These are phyloP conservation scores for Phytophthora sojae DNA, from an alignment of 352 stramenopile genomes.

Conservation along the genomic window DNA sequence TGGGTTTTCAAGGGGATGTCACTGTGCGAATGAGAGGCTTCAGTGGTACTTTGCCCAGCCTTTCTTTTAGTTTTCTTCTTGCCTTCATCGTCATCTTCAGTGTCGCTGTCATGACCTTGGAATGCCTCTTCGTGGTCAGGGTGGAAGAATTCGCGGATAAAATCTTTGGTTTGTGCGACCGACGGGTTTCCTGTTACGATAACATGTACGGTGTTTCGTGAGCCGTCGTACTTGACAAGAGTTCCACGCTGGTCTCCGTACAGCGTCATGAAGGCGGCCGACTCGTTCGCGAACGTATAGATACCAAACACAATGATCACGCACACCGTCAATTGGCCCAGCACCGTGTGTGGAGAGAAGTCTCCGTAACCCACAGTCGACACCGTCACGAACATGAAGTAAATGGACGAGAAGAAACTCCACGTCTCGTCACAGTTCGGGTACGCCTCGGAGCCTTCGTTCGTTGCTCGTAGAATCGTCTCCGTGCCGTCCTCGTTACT, in stretches of 20 bases:
- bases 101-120: conserved; percentile 28
- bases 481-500: conserved; percentile 53
- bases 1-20: conserved; percentile 28
- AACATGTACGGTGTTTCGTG: conserved; percentile 79
- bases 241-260: conserved; percentile 75
- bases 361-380: conserved; percentile 90
- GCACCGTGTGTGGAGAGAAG: conserved; percentile 85
- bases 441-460: conserved; percentile 54
- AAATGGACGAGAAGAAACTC: conserved; percentile 90
- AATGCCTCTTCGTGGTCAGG: conserved; percentile 75
- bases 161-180: conserved; percentile 81
- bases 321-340: conserved; percentile 80
- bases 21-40: conserved; percentile 19
- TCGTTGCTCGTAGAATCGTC: conserved; percentile 63
- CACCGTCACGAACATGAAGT: conserved; percentile 92
- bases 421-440: conserved; percentile 78
- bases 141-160: conserved; percentile 91
- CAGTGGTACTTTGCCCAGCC: conserved; percentile 8
- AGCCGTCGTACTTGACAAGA: conserved; percentile 66
- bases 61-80: conserved; percentile 13
- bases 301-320: conserved; percentile 89
- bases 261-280: conserved; percentile 76
- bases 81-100: conserved; percentile 24
- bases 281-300: conserved; percentile 89
- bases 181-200: conserved; percentile 88